phyloP scores from a whole-genome alignment of 2,329 filamentous ascomycete genomes.

The Pestalotiopsis sp. region DNA sequence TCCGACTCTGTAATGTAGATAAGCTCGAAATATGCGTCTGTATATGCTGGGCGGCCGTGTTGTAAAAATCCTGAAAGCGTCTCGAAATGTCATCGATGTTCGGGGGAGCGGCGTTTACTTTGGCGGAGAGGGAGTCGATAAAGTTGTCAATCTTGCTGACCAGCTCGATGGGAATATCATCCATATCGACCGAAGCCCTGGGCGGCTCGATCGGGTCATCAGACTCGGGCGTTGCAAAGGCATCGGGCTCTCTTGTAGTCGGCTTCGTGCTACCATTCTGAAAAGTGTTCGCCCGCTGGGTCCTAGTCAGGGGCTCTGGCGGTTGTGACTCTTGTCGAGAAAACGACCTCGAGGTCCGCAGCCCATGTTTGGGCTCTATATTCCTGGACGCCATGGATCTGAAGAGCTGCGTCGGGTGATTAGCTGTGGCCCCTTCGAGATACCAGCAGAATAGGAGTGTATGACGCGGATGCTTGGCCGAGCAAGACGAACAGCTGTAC shows the following conservation, averaged over 20 bases:
- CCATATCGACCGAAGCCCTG: conserved; percentile 69
- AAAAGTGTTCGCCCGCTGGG: conserved; percentile 51
- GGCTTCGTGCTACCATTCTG: conserved; percentile 38
- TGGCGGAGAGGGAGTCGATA: conserved; percentile 85
- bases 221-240: conserved; percentile 51
- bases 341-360: conserved; percentile 30
- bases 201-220: conserved; percentile 51
- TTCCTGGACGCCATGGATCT: conserved; percentile 19
- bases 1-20: conserved; percentile 73
- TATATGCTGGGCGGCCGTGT: conserved; percentile 78
- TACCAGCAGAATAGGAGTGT: not conserved
- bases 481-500: not conserved
- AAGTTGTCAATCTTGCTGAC: conserved; percentile 90
- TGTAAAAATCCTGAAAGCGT: conserved; percentile 96
- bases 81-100: conserved; percentile 79
- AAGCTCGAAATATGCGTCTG: conserved; percentile 83
- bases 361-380: conserved; percentile 26
- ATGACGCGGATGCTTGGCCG: not conserved
- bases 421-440: conserved; percentile 25
- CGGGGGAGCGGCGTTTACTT: conserved; percentile 81
- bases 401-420: conserved; percentile 13
- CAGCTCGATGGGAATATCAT: conserved; percentile 92
- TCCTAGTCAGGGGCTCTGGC: conserved; percentile 32
- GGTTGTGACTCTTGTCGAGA: conserved; percentile 27
- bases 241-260: conserved; percentile 36